phyloP scores from a whole-genome alignment of 441 rosid species.

The Codiaeum variegatum region DNA sequence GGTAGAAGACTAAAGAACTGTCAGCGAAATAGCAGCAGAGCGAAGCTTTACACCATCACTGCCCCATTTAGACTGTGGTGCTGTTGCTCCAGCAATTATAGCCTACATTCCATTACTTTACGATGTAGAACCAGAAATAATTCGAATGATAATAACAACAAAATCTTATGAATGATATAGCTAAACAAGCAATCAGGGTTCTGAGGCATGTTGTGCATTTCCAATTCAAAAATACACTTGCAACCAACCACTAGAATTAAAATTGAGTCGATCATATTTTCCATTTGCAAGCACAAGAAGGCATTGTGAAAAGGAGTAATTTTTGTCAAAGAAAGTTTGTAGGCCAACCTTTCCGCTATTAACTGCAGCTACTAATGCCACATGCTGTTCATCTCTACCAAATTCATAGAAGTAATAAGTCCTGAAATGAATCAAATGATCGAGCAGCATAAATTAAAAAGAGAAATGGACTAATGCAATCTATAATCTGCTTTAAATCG shows the following conservation, averaged over 20 bases:
- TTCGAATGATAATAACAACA: background rate
- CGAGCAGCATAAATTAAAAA: constrained; percentile 7
- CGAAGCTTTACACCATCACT: constrained; percentile 77
- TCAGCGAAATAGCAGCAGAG: constrained; percentile 79
- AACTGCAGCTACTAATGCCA: constrained; percentile 70
- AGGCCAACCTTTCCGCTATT: constrained; percentile 66
- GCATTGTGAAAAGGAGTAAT: background rate
- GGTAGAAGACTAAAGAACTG: constrained; percentile 37
- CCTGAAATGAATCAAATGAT: constrained; percentile 43
- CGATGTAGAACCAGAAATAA: background rate
- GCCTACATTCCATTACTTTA: constrained; percentile 34
- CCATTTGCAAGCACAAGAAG: background rate
- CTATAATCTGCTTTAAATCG: background rate
- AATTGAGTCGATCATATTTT: background rate
- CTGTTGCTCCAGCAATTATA: constrained; percentile 83
- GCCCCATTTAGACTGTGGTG: constrained; percentile 75
- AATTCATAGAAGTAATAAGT: constrained; percentile 87
- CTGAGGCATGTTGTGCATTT: background rate
- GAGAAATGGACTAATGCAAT: background rate
- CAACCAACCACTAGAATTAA: background rate
- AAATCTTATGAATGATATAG: background rate
- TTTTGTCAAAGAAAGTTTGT: background rate
- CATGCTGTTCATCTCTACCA: constrained; percentile 67
- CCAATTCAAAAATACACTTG: background rate
- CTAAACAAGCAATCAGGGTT: background rate